These are phyloP conservation scores for Picea abies DNA, from an alignment of 83 land plant genomes.

Conservation along the genomic window DNA sequence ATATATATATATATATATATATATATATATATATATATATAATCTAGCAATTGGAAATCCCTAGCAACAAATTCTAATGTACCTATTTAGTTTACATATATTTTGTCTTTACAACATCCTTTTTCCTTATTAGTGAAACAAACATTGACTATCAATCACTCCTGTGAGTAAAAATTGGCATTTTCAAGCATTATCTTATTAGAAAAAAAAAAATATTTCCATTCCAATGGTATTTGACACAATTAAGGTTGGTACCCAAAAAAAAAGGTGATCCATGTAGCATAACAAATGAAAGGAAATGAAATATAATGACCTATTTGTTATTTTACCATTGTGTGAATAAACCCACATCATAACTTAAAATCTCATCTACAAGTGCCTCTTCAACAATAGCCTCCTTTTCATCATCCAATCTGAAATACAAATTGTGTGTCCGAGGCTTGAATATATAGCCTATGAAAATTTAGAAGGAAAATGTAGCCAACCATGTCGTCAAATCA, in stretches of 20 bases:
- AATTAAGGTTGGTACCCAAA: not conserved
- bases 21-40: too few species aligned
- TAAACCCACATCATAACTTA: not conserved
- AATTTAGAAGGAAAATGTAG: conserved; percentile 69
- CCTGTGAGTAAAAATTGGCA: not conserved
- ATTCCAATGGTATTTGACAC: not conserved
- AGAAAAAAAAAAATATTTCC: not conserved
- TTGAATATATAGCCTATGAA: conserved; percentile 75
- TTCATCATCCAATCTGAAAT: conserved; percentile 71
- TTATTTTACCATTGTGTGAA: not conserved
- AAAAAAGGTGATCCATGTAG: not conserved
- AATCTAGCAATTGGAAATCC: not conserved
- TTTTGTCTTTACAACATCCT: not conserved
- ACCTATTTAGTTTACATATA: not conserved
- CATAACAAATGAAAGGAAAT: not conserved
- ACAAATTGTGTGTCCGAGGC: conserved; percentile 72
- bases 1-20: too few species aligned
- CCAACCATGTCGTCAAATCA: conserved; percentile 55
- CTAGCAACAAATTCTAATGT: not conserved
- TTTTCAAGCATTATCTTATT: not conserved
- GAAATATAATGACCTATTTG: not conserved
- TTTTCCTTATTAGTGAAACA: not conserved
- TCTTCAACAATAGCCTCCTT: conserved; percentile 52
- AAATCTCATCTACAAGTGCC: conserved; percentile 5
- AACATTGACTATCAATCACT: not conserved